Evolutionary conservation across 345 rosid genomes (phyloP), one percentile per base, ranked within the genome.

Genomic region (Populus davidiana): DNA sequence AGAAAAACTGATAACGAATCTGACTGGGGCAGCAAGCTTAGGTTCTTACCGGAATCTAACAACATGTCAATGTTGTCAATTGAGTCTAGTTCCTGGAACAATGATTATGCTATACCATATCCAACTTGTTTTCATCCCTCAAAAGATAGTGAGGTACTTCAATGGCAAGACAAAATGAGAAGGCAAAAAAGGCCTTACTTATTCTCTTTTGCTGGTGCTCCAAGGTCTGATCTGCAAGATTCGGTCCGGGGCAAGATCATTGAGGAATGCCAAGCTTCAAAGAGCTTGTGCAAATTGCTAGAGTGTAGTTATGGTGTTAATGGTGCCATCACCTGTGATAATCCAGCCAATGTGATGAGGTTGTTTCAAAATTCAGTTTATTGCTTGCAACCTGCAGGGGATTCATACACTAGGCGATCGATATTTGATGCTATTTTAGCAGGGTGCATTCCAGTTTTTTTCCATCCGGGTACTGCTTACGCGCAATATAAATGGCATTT

Each of bases 21-120:
- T 54, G 83, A 72, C 54, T 81, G 83, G 83, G 83, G 83, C 7
- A 81, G 74, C 54, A 76, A 77, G 70, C 74, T 81, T 61, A 76
- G 80, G 61, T 67, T 77, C 65, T 56, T 81, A 52, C 80, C 80
- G 20, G 80, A 76, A 47, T 81, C 83, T 7, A 29, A 76, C 39
- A 81, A 81, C 74, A 72, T 81, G 80, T 81, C 83, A 4, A 81
- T 81, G 83, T 67, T 81, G 70, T 61, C 83, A 17, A 77, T 81
- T 49, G 83, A 81, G 74, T 67, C 80, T 47, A 76, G 83, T 62
- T 77, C 77, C 4, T 81, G 83, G 83, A 76, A 77, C 70, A 81
- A 81, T 67, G 83, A 81, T 36, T 77, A 81, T 72, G 83, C 83
- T 17, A 81, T 81, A 41, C 83, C 83, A 3, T 81, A 81, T 61